Conservation (phyloP, 306 rosid genomes). For the Quercus dentata region DNA sequence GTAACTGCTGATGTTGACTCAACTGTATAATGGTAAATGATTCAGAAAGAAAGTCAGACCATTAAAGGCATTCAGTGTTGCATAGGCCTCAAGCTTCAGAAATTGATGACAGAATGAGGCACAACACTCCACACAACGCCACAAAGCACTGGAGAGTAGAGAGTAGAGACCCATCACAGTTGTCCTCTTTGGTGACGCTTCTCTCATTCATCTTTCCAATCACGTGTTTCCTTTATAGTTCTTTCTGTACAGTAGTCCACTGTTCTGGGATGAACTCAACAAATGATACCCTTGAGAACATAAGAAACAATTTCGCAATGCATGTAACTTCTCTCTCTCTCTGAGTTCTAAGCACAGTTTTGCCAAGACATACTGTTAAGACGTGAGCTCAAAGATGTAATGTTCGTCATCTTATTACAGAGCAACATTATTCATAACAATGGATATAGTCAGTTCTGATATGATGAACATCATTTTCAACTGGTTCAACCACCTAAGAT, state of each 20-base stretch:
- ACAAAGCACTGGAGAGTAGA: background rate
- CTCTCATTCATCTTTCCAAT: constrained; percentile 1
- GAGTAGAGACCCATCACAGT: background rate
- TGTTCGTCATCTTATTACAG: too few relatives aligned
- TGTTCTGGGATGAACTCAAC: background rate
- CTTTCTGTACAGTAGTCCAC: background rate
- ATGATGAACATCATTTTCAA: too few relatives aligned
- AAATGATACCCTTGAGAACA: background rate
- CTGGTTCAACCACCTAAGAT: too few relatives aligned
- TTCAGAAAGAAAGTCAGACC: constrained; percentile 24
- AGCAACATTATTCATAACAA: too few relatives aligned
- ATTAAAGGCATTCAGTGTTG: constrained; percentile 38
- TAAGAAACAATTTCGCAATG: background rate
- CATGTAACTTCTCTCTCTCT: background rate
- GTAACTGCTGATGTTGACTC: constrained; percentile 49
- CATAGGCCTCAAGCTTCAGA: constrained; percentile 34
- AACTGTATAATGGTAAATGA: constrained; percentile 40
- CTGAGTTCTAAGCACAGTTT: background rate
- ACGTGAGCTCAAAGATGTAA: too few relatives aligned
- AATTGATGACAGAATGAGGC: constrained; percentile 36
- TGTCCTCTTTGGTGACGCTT: background rate
- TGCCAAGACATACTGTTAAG: background rate
- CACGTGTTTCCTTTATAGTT: background rate
- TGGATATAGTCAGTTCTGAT: too few relatives aligned
- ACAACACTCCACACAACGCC: constrained; percentile 14